Percentiles rank a stretch among this genome's conserved stretches.
Conservation (phyloP, 208 protist genomes). For the Wallacemonas sp. region DNA sequence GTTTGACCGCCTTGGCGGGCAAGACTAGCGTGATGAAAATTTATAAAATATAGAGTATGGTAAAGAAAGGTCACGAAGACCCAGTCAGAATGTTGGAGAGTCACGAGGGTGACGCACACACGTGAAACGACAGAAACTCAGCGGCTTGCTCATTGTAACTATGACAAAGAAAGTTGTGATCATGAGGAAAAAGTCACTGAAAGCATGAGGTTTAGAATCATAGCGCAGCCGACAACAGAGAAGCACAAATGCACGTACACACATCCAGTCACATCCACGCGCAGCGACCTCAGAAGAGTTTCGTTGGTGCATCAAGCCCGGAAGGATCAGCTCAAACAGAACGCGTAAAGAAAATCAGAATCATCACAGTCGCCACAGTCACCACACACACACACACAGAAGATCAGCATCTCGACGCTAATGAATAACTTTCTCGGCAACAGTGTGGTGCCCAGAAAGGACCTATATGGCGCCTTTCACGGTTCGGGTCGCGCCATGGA, state of each 20-base stretch:
- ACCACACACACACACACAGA: constrained; percentile 7
- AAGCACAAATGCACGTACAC: background rate
- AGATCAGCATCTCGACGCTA: constrained; percentile 10
- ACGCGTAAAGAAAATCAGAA: constrained; percentile 34
- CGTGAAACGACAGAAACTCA: background rate
- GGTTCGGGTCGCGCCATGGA: too few species aligned
- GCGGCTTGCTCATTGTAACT: constrained; percentile 38
- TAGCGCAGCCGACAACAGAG: background rate
- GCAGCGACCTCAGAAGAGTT: constrained; percentile 21
- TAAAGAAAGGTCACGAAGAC: too few species aligned
- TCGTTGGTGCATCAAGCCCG: constrained; percentile 8
- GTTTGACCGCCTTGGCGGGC: too few species aligned
- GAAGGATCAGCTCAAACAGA: constrained; percentile 56
- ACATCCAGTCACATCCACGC: background rate
- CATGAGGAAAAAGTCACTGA: constrained; percentile 27
- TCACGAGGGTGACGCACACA: constrained; percentile 26
- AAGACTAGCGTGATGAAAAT: too few species aligned
- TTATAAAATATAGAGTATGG: too few species aligned
- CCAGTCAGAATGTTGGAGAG: constrained; percentile 40
- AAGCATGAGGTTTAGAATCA: constrained; percentile 34
- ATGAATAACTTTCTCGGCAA: constrained; percentile 23
- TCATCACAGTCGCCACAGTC: constrained; percentile 16
- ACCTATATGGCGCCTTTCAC: constrained; percentile 14
- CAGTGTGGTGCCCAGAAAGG: constrained; percentile 8
- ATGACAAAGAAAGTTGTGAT: constrained; percentile 39